A percentile compares a stretch with the other conserved stretches of the same genome.
Evolutionary conservation across 805 yeast species (phyloP).

Genomic region (Zygosaccharomyces rouxii): DNA sequence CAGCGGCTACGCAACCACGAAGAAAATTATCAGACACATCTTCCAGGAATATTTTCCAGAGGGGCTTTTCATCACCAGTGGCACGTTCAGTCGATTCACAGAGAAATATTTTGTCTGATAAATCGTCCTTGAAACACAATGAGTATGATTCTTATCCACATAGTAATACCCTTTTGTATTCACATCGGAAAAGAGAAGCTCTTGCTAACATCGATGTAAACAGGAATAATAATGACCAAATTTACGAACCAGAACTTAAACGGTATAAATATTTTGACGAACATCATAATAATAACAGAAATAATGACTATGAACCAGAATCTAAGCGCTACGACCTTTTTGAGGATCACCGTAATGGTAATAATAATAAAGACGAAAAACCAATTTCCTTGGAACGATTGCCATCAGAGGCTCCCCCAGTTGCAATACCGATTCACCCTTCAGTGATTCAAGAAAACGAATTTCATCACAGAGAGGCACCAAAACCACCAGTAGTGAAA

Average conservation of each 20-base stretch:
- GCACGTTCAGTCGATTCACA: constrained; percentile 13
- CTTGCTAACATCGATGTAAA: constrained; percentile 28
- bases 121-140: constrained; percentile 1
- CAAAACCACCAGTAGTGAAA: constrained; percentile 11
- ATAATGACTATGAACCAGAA: not conserved
- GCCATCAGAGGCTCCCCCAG: not conserved
- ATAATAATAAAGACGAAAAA: not conserved
- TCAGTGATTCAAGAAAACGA: constrained; percentile 2
- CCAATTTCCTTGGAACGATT: not conserved
- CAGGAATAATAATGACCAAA: constrained; percentile 10
- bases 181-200: constrained; percentile 26
- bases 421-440: not conserved
- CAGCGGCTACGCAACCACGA: constrained; percentile 14
- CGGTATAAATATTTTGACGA: constrained; percentile 9
- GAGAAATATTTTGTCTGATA: constrained; percentile 3
- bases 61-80: constrained; percentile 18
- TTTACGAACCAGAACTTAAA: constrained; percentile 8
- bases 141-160: constrained; percentile 8
- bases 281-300: not conserved
- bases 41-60: constrained; percentile 8
- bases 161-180: constrained; percentile 7
- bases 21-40: constrained; percentile 15
- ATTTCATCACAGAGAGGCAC: constrained; percentile 8
- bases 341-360: not conserved
- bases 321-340: not conserved